Conservation (phyloP, 1,284 basidiomycete species). For the Tilletia caries region DNA sequence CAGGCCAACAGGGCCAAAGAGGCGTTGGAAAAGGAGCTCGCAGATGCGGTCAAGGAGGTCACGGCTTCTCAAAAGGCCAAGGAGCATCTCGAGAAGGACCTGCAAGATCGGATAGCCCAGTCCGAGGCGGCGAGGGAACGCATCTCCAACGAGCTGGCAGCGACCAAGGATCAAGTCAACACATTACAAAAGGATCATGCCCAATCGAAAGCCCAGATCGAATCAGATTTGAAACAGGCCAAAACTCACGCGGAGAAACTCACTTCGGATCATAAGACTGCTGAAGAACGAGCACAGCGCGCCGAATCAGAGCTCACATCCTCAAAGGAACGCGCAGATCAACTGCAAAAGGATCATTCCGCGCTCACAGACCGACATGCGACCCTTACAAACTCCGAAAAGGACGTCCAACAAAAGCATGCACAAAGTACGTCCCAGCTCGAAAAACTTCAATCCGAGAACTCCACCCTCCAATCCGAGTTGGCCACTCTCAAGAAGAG, state of each 20-base stretch:
- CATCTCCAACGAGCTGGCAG: background rate
- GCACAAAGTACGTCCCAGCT: background rate
- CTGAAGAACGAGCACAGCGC: background rate
- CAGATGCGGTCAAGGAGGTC: background rate
- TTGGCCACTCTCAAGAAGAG: background rate
- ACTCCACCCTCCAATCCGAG: background rate
- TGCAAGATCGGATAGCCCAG: background rate
- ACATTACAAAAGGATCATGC: background rate
- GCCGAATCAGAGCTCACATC: background rate
- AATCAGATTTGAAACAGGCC: background rate
- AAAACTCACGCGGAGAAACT: background rate
- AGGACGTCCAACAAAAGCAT: background rate
- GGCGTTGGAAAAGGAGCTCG: background rate
- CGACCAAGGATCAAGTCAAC: background rate
- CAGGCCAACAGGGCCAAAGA: background rate
- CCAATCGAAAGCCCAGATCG: background rate
- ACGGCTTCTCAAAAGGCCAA: background rate
- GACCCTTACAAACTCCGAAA: background rate
- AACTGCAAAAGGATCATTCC: background rate
- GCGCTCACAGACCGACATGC: background rate
- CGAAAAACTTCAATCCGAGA: background rate
- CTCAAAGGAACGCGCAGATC: background rate
- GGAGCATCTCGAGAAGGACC: background rate
- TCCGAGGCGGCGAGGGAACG: background rate
- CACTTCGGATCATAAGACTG: background rate